Conservation (phyloP, 2,329 filamentous ascomycete species). For the Ophiostoma piceae region DNA sequence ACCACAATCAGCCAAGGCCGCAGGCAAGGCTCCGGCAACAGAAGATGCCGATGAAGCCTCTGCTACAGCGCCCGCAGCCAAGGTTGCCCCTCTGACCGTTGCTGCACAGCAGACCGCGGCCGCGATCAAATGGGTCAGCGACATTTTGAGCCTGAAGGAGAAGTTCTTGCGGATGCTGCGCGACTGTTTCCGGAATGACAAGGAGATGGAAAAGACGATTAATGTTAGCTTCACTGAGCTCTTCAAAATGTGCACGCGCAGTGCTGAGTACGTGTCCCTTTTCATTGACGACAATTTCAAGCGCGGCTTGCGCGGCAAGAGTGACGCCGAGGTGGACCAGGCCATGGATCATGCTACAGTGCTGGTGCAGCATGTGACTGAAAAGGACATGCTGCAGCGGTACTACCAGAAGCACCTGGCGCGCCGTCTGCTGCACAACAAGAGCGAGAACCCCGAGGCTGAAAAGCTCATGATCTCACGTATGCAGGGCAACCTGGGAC, state of each 20-base stretch:
- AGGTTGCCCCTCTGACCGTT: not conserved
- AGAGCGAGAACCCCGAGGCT: slow-evolving; percentile 83
- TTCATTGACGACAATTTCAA: slow-evolving; percentile 97
- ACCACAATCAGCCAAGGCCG: not conserved
- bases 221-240: slow-evolving; percentile 87
- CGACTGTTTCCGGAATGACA: slow-evolving; percentile 67
- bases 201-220: slow-evolving; percentile 72
- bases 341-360: slow-evolving; percentile 86
- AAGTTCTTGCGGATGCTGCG: slow-evolving; percentile 81
- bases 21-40: slow-evolving; percentile 34
- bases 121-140: slow-evolving; percentile 92
- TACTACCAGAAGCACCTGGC: slow-evolving; percentile 98
- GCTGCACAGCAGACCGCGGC: slow-evolving; percentile 75
- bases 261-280: slow-evolving; percentile 87
- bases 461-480: slow-evolving; percentile 94
- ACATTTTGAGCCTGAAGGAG: slow-evolving; percentile 77
- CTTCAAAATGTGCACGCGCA: slow-evolving; percentile 82
- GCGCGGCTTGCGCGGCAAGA: slow-evolving; percentile 87
- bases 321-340: slow-evolving; percentile 76
- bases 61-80: not conserved
- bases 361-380: slow-evolving; percentile 78
- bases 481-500: slow-evolving; percentile 95
- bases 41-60: not conserved
- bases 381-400: slow-evolving; percentile 91
- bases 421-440: slow-evolving; percentile 77